A percentile compares a stretch with the other conserved stretches of the same genome.
These are phyloP conservation scores for Spizellomyces sp. DNA, from an alignment of 192 early-diverging fungal genomes.

Conservation along the genomic window DNA sequence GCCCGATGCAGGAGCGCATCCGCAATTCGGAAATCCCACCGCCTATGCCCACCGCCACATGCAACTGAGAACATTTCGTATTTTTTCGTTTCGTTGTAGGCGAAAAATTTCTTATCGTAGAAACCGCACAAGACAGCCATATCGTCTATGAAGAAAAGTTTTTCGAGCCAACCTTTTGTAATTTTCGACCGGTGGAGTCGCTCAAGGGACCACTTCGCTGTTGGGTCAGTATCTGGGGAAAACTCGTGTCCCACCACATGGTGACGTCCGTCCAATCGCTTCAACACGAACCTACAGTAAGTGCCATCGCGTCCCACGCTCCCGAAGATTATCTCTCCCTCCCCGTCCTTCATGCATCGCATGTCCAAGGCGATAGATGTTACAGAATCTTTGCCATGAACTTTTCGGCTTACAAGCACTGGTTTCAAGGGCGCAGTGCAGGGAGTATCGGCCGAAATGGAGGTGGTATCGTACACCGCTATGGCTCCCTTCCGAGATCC, in stretches of 20 bases:
- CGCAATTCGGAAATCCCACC: conserved; percentile 66
- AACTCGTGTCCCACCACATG: neutral
- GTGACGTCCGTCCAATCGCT: neutral
- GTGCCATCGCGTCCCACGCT: conserved; percentile 70
- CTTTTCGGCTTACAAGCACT: conserved; percentile 32
- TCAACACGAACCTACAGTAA: conserved; percentile 38
- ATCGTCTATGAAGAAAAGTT: conserved; percentile 43
- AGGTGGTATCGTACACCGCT: conserved; percentile 21
- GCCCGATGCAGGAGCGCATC: conserved; percentile 51
- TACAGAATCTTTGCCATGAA: conserved; percentile 55
- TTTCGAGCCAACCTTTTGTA: conserved; percentile 78
- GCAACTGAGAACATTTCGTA: conserved; percentile 68
- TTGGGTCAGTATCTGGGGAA: neutral
- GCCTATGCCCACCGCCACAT: conserved; percentile 74
- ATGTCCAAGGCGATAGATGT: conserved; percentile 38
- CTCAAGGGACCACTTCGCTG: conserved; percentile 44
- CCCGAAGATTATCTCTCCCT: conserved; percentile 51
- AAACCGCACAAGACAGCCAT: conserved; percentile 70
- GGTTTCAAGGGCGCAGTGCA: conserved; percentile 20
- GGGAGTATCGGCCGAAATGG: too few species aligned
- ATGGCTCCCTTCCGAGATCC: conserved; percentile 35
- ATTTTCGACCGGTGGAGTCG: conserved; percentile 61
- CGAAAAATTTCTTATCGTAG: conserved; percentile 71
- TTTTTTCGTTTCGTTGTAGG: conserved; percentile 68
- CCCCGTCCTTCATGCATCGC: neutral